Evolutionary conservation across 352 stramenopile species (phyloP), one percentile per base, ranked within the genome.

Genomic region (Peronospora destructor): DNA sequence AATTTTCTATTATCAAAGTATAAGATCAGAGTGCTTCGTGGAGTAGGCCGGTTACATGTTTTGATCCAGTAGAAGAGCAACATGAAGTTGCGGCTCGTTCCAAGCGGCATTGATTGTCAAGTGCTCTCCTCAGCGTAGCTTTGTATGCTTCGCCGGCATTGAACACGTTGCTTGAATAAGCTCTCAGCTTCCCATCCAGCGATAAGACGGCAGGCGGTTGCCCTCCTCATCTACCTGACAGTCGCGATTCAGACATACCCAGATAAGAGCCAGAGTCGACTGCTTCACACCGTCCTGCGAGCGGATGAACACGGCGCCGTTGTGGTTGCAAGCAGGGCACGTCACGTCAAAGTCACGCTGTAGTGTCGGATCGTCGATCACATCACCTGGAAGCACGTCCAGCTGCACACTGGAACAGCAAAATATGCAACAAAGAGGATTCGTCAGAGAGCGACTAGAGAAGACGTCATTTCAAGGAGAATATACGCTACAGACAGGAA

Each of bases 231-330:
- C 82, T 10, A 88, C 61, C 34, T 91, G 82, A 49, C 82, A 93
- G 54, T 93, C 82, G n/a, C 78, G 73, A 52, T 93, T 93, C 38
- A 93, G 66, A 64, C 83, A 93, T 41, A 93, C 78, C 83, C 83
- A 93, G 51, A 93, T 93, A 58, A 93, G 76, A 13, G 77, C 73
- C 47, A 93, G 67, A 35, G 83, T 93, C 29, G 83, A 79, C 53
- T 93, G 79, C 68, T 93, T 93, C 12, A 93, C 83, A 36, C 83
- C 83, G 56, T 93, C 83, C 53, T 93, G 83, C 37, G 83, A 93
- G 17, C 83, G 83, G 56, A 93, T 91, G 56, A 93, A 93, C 43
- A 89, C 83, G 10, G 83, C 83, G 40, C 83, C 83, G 42, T 91
- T 79, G 68, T 84, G 63, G 42, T 47, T 56, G 56, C 83, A 93